phyloP scores from a whole-genome alignment of 2,329 filamentous ascomycete genomes.

The Colletotrichum sp. region DNA sequence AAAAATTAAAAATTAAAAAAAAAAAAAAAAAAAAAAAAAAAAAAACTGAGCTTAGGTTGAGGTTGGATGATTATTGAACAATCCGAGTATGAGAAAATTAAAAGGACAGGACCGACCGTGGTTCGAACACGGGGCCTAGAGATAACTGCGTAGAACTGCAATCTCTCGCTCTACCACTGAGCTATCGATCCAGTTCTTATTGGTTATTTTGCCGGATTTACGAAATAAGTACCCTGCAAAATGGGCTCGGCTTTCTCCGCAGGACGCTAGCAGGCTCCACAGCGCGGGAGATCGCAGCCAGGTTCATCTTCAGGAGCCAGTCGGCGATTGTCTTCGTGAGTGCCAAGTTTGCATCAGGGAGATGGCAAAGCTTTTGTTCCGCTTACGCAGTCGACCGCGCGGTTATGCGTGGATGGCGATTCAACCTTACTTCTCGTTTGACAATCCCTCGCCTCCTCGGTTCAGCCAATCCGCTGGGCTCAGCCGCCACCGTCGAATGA shows the following conservation, averaged over 20 bases:
- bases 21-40: background rate
- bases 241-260: background rate
- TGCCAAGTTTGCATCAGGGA: background rate
- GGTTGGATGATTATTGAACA: no score
- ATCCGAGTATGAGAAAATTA: background rate
- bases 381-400: background rate
- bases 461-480: background rate
- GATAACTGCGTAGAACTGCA: conserved; percentile 12
- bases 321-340: background rate
- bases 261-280: background rate
- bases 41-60: background rate
- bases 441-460: background rate
- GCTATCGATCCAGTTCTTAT: conserved; percentile 13
- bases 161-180: conserved; percentile 23
- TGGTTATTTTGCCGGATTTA: background rate
- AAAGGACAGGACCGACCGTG: conserved; percentile 13
- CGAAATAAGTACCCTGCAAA: background rate
- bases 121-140: conserved; percentile 22
- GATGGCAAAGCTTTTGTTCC: background rate
- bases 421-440: background rate
- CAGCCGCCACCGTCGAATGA: background rate
- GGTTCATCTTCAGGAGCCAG: background rate
- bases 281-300: background rate
- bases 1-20: background rate
- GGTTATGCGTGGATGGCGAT: background rate